These are phyloP conservation scores for Plectosphaerella sp. DNA, from an alignment of 2,329 filamentous ascomycete species.

Conservation along the genomic window DNA sequence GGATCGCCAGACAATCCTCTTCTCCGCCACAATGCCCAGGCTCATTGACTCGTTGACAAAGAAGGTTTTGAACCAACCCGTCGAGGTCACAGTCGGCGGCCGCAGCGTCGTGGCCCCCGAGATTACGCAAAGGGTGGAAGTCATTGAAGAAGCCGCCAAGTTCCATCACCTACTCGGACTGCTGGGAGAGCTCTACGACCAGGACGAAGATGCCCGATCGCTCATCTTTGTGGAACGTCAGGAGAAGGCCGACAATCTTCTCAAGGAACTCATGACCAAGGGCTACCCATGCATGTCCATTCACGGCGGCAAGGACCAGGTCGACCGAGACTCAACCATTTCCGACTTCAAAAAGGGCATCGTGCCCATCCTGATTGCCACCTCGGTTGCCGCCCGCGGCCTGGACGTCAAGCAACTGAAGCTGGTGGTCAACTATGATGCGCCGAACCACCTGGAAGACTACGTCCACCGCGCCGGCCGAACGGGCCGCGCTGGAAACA, in stretches of 20 bases:
- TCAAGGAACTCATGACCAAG: conserved; percentile 75
- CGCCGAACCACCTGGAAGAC: conserved; percentile 90
- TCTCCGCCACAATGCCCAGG: conserved; percentile 92
- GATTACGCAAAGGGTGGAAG: conserved; percentile 91
- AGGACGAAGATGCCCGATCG: conserved; percentile 84
- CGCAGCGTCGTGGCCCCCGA: conserved; percentile 81
- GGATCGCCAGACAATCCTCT: conserved; percentile 88
- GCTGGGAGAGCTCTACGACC: conserved; percentile 78
- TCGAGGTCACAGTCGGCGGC: conserved; percentile 90
- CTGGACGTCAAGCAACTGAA: conserved; percentile 95
- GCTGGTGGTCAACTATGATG: conserved; percentile 93
- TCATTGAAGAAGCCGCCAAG: conserved; percentile 77
- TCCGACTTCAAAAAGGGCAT: conserved; percentile 90
- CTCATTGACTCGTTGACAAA: conserved; percentile 89
- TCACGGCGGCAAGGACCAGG: conserved; percentile 89
- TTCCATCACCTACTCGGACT: conserved; percentile 81
- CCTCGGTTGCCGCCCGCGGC: conserved; percentile 90
- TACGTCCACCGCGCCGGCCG: conserved; percentile 94
- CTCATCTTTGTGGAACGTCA: conserved; percentile 91
- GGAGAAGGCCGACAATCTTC: conserved; percentile 77
- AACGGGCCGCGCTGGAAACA: conserved; percentile 91
- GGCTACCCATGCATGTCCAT: conserved; percentile 91
- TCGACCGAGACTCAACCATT: conserved; percentile 89
- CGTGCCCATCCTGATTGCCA: conserved; percentile 86
- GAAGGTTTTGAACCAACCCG: conserved; percentile 78